phyloP scores from a whole-genome alignment of 345 rosid species.

The Eucalyptus polyanthemos region DNA sequence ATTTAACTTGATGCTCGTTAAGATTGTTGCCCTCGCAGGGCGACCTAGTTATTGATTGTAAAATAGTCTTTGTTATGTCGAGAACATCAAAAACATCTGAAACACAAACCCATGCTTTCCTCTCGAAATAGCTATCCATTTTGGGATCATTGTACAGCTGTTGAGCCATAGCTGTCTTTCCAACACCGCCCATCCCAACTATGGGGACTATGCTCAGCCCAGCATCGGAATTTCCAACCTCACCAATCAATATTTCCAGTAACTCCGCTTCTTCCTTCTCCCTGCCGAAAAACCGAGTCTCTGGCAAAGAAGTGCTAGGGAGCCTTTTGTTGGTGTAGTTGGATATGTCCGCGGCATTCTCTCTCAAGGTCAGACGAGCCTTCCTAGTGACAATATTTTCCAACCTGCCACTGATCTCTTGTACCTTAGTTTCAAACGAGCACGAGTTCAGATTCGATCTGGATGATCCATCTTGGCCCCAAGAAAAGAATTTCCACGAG shows the following conservation, averaged over 20 bases:
- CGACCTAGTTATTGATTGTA: neutral
- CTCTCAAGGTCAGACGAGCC: neutral
- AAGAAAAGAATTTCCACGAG: too few relatives aligned
- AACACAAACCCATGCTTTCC: neutral
- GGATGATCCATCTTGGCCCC: too few relatives aligned
- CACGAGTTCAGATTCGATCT: too few relatives aligned
- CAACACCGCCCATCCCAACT: neutral
- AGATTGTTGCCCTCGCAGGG: accelerated
- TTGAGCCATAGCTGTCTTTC: neutral
- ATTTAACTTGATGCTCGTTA: accelerated
- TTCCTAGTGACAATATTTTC: neutral
- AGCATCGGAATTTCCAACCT: accelerated
- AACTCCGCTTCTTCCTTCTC: neutral
- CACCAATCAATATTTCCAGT: accelerated
- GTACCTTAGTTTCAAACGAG: too few relatives aligned
- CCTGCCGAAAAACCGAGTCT: neutral
- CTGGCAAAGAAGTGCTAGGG: neutral
- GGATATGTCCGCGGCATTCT: neutral
- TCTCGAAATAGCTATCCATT: neutral
- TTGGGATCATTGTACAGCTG: accelerated
- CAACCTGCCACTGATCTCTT: accelerated
- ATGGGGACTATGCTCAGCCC: neutral
- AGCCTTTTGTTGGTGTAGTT: neutral
- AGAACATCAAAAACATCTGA: neutral
- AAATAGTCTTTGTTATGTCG: neutral